Conservation (phyloP, 2,329 filamentous ascomycete genomes). For the Nemania sp. region DNA sequence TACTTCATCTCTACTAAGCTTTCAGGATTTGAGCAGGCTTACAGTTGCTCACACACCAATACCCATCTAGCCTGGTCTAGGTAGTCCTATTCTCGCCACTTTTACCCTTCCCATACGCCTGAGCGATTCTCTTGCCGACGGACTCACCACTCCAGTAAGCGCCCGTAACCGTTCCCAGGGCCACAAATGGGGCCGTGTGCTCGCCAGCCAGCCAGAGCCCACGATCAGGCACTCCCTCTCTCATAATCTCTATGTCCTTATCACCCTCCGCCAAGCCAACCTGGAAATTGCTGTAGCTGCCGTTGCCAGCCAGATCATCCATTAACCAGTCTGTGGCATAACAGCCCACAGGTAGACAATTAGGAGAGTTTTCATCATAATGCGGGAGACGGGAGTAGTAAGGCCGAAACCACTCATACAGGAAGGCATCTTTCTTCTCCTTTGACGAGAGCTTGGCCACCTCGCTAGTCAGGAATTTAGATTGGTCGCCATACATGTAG, state of each 20-base stretch:
- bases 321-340: conserved; percentile 82
- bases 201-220: conserved; percentile 90
- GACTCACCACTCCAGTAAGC: conserved; percentile 92
- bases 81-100: conserved; percentile 33
- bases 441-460: conserved; percentile 58
- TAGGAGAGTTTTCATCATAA: conserved; percentile 65
- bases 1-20: too few relatives aligned
- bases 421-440: conserved; percentile 63
- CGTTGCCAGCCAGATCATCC: conserved; percentile 83
- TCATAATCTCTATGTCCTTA: conserved; percentile 74
- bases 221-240: conserved; percentile 71
- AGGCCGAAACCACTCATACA: conserved; percentile 77
- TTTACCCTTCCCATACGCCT: conserved; percentile 60
- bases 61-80: conserved; percentile 7
- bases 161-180: conserved; percentile 87
- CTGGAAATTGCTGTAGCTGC: conserved; percentile 89
- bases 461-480: conserved; percentile 63
- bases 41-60: neutral
- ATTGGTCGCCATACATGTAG: conserved; percentile 78
- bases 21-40: neutral
- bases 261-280: conserved; percentile 78
- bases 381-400: conserved; percentile 82
- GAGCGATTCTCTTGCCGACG: conserved; percentile 74
- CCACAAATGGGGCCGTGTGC: conserved; percentile 91
- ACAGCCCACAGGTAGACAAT: conserved; percentile 72